Base-by-base conservation (phyloP, 331 rosid genomes). In the Pyrus hybrid region DNA sequence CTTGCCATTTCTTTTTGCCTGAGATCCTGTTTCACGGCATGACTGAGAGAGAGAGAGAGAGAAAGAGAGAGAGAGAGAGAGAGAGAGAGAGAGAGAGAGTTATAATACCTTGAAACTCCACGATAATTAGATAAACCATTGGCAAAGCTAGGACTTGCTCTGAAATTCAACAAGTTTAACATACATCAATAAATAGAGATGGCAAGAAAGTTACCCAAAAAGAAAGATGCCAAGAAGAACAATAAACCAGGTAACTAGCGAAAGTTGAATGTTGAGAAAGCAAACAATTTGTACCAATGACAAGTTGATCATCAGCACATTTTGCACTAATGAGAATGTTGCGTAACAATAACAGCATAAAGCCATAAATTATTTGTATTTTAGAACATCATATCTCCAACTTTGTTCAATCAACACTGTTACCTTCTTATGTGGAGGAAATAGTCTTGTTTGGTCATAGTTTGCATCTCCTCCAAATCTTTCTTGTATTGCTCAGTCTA, bases 41-140 rank as follows among this genome's bases (percentile, higher is more conserved):
- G 41, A 3, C 2, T 13, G 9, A 1, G 26, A 14, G n/a, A 32
- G 30, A 3, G 8, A 33, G 26, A 20, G 25, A 66, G 5, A 25
- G 6, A 54, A 6, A 53, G n/a, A 64, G 20, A 14, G 16, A 71
- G n/a, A 72, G 47, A 33, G 26, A 35, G 56, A 63, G 49, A 53
- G 14, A 13, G 17, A 17, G 20, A 16, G 23, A 49, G 13, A 51
- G 13, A 23, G 21, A 23, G 23, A n/a, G 23, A 10, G 63, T 57
- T 21, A 47, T 56, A 23, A 56, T 56, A 76, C 84, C 77, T 81
- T 60, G 84, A 76, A 30, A 81, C 81, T 65, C 84, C 84, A 32
- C 84, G 81, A 63, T 71, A 81, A 54, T 8, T 71, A 1, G 84
- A 81, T 13, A 20, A 8, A 17, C 84, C 84, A 21, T 72, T 76